phyloP scores from a whole-genome alignment of 2,329 filamentous ascomycete genomes.

The Cephalotrichum gorgonifer region DNA sequence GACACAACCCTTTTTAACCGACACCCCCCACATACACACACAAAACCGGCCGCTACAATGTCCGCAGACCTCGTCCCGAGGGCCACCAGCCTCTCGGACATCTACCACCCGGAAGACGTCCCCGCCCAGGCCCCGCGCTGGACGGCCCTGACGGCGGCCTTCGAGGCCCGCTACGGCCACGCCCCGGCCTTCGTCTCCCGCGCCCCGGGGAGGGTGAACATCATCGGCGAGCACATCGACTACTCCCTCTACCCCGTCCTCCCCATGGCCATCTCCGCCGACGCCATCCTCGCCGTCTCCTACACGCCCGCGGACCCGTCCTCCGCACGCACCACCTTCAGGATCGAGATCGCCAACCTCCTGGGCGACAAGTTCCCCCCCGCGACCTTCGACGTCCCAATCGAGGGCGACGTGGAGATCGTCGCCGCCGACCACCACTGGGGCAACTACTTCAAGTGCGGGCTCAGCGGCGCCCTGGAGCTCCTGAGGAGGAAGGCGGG shows the following conservation, averaged over 20 bases:
- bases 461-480: constrained; percentile 70
- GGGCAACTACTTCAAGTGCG: constrained; percentile 98
- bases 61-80: constrained; percentile 53
- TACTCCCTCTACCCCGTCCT: constrained; percentile 95
- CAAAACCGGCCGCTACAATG: neutral
- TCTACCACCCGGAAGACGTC: constrained; percentile 70
- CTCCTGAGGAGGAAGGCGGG: constrained; percentile 57
- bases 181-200: constrained; percentile 73
- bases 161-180: constrained; percentile 59
- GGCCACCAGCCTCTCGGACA: constrained; percentile 63
- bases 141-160: constrained; percentile 60
- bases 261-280: constrained; percentile 88
- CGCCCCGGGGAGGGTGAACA: constrained; percentile 90
- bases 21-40: neutral
- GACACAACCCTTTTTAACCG: neutral
- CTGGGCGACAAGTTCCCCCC: constrained; percentile 64
- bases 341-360: constrained; percentile 71
- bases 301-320: constrained; percentile 38
- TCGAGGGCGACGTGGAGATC: constrained; percentile 55
- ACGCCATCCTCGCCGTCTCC: constrained; percentile 76
- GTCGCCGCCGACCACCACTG: constrained; percentile 82
- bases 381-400: constrained; percentile 62
- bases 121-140: constrained; percentile 62
- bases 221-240: constrained; percentile 98
- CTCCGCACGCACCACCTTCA: constrained; percentile 43